Evolutionary conservation across 1,139 yeast genomes (phyloP).

Genomic region (Hansenula sp.): DNA sequence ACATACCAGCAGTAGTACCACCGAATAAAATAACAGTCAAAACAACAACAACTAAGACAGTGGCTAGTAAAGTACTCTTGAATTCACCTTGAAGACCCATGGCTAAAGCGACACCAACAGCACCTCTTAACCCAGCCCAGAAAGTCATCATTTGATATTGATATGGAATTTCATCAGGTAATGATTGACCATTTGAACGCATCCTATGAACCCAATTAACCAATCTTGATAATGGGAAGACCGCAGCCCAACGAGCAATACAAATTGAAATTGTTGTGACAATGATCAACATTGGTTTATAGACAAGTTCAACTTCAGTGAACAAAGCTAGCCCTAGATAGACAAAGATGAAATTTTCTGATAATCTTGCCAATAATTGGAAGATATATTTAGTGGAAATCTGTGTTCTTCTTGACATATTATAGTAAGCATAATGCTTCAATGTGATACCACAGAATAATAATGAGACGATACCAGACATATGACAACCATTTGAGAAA

Average conservation of each 20-base stretch:
- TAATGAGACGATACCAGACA: conserved; percentile 97
- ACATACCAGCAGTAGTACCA: conserved; percentile 98
- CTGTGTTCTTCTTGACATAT: conserved; percentile 96
- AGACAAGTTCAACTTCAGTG: conserved; percentile 93
- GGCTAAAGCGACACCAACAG: conserved; percentile 98
- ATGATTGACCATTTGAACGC: conserved; percentile 38
- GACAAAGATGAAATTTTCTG: conserved; percentile 95
- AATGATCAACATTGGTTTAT: conserved; percentile 88
- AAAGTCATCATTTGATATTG: conserved; percentile 98
- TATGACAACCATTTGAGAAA: conserved; percentile 97
- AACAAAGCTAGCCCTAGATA: conserved; percentile 91
- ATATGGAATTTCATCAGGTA: conserved; percentile 90
- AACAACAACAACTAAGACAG: conserved; percentile 94
- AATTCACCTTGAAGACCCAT: conserved; percentile 96
- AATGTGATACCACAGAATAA: conserved; percentile 94
- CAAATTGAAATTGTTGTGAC: conserved; percentile 89
- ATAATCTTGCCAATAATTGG: conserved; percentile 88
- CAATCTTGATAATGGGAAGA: conserved; percentile 84
- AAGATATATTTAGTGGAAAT: conserved; percentile 93
- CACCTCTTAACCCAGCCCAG: conserved; percentile 99
- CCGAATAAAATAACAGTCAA: conserved; percentile 95
- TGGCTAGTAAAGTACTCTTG: conserved; percentile 84
- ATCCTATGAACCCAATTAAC: conserved; percentile 77
- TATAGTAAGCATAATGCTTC: conserved; percentile 94
- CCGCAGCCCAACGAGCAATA: conserved; percentile 95